Evolutionary conservation across 108 stramenopile species (phyloP).

Genomic region (Mediolabrus comicus): DNA sequence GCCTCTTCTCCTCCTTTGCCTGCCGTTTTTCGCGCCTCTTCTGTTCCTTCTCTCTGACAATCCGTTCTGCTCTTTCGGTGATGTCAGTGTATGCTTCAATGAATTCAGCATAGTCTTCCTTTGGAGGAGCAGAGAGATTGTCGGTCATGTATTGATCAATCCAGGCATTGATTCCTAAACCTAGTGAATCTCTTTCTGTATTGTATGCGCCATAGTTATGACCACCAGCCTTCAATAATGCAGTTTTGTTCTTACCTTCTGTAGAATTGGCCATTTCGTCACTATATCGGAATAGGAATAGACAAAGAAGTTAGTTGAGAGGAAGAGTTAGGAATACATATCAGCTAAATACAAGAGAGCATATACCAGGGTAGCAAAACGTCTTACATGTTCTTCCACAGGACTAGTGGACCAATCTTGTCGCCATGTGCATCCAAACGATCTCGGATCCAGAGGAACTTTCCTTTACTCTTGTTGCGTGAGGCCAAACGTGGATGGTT

Average conservation of each 20-base stretch:
- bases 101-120: conserved; percentile 1
- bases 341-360: no score
- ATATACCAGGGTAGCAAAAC: no score
- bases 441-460: not conserved
- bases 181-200: not conserved
- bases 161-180: not conserved
- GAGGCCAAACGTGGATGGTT: not conserved
- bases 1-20: not conserved
- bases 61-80: not conserved
- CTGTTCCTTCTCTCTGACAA: not conserved
- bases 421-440: not conserved
- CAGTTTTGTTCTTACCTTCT: not conserved
- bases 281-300: not conserved
- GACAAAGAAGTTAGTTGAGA: not conserved
- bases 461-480: not conserved
- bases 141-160: not conserved
- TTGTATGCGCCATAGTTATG: not conserved
- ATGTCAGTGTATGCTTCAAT: not conserved
- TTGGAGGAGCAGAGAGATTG: not conserved
- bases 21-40: not conserved
- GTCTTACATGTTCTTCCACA: not conserved
- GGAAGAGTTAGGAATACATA: no score
- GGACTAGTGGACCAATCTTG: not conserved
- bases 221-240: not conserved
- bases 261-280: not conserved